phyloP scores from a whole-genome alignment of 768 basidiomycete species.

The Tricholomella constricta region DNA sequence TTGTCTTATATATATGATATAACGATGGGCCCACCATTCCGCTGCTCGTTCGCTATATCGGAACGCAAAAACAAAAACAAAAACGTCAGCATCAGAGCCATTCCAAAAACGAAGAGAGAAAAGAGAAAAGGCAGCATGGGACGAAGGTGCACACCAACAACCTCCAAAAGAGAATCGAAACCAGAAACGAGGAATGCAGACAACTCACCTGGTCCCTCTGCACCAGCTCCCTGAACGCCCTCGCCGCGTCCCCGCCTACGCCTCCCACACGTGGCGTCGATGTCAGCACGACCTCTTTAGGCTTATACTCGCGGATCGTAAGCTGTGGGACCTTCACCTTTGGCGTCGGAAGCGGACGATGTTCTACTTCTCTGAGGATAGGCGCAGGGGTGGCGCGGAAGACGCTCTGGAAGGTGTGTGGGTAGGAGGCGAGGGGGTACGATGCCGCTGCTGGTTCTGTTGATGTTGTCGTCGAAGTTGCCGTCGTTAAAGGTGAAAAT shows the following conservation, averaged over 20 bases:
- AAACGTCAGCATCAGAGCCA: neutral
- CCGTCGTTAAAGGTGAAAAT: no score
- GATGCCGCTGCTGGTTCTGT: neutral
- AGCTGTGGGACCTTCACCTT: no score
- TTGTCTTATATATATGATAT: constrained; percentile 13
- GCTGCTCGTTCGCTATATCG: constrained; percentile 4
- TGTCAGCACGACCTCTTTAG: no score
- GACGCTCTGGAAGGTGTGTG: constrained; percentile 12
- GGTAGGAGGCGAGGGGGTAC: neutral
- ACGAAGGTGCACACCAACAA: neutral
- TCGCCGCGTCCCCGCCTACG: constrained; percentile 17
- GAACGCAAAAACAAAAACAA: neutral
- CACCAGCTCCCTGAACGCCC: constrained; percentile 19
- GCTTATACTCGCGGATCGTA: neutral
- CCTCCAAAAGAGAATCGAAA: neutral
- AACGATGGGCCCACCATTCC: constrained; percentile 11
- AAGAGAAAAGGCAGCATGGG: neutral
- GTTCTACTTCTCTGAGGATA: no score
- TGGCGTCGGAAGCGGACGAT: no score
- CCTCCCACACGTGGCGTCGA: constrained; percentile 13
- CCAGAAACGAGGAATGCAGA: neutral
- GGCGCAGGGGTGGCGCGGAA: constrained; percentile 6
- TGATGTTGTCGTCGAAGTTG: neutral
- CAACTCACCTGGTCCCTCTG: constrained; percentile 5
- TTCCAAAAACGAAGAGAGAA: neutral